Conservation (phyloP, 352 stramenopile species). For the Phytophthora capsici region DNA sequence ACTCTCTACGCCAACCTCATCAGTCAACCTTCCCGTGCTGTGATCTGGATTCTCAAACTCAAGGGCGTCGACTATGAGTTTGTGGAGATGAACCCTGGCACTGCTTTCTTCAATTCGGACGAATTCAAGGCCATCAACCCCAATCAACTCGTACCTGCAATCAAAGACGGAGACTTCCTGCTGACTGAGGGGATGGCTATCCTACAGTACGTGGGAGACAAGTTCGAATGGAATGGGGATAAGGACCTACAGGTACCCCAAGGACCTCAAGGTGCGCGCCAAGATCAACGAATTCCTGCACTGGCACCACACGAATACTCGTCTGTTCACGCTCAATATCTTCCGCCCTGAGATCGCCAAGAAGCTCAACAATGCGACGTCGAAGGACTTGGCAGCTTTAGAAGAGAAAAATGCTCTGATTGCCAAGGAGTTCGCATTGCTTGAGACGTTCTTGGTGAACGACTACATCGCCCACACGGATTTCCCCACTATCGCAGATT, state of each 20-base stretch:
- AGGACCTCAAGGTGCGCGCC: slow-evolving; percentile 46
- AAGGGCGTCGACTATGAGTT: slow-evolving; percentile 51
- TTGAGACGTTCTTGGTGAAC: slow-evolving; percentile 59
- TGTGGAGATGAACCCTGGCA: slow-evolving; percentile 40
- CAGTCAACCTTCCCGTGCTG: slow-evolving; percentile 55
- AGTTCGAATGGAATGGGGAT: slow-evolving; percentile 51
- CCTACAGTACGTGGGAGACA: slow-evolving; percentile 61
- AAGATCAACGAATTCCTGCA: slow-evolving; percentile 76
- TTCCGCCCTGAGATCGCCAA: slow-evolving; percentile 42
- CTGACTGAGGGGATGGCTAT: slow-evolving; percentile 68
- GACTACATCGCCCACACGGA: slow-evolving; percentile 57
- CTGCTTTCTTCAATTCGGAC: slow-evolving; percentile 43
- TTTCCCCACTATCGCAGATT: slow-evolving; percentile 64
- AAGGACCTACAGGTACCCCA: slow-evolving; percentile 60
- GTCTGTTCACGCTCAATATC: slow-evolving; percentile 57
- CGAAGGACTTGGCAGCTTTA: slow-evolving; percentile 43
- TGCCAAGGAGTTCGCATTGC: slow-evolving; percentile 36
- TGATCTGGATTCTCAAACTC: slow-evolving; percentile 54
- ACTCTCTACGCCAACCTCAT: slow-evolving; percentile 69
- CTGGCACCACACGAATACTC: slow-evolving; percentile 72
- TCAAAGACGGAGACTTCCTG: slow-evolving; percentile 65
- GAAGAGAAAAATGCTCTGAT: slow-evolving; percentile 46
- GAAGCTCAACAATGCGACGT: slow-evolving; percentile 37
- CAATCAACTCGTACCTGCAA: slow-evolving; percentile 51
- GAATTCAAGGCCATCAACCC: slow-evolving; percentile 66